Evolutionary conservation across 495 filamentous ascomycete genomes (phyloP).

Genomic region (Penicillium ochrochloron): DNA sequence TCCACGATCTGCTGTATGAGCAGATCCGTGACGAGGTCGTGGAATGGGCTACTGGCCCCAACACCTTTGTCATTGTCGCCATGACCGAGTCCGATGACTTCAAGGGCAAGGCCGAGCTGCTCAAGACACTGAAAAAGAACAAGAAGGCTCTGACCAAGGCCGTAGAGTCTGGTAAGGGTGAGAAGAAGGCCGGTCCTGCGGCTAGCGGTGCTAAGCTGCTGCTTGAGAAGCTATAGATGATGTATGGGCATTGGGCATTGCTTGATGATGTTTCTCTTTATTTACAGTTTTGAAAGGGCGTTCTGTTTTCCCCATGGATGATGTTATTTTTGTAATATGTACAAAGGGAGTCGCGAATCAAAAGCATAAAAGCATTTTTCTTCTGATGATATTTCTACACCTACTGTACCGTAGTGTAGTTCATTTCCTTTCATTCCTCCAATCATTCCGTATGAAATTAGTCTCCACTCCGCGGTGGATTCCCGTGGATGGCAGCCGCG

Average conservation of each 20-base stretch:
- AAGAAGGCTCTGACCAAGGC: slow-evolving; percentile 58
- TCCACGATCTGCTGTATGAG: slow-evolving; percentile 77
- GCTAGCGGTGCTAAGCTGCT: slow-evolving; percentile 51
- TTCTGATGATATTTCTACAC: not conserved
- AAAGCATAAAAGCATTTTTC: slow-evolving; percentile 6
- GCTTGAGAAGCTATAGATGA: slow-evolving; percentile 52
- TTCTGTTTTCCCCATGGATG: slow-evolving; percentile 1
- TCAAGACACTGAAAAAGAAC: slow-evolving; percentile 64
- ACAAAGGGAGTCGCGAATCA: slow-evolving; percentile 13
- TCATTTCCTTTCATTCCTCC: not conserved
- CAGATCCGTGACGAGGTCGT: slow-evolving; percentile 73
- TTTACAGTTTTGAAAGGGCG: slow-evolving; percentile 3
- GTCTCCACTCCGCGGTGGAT: slow-evolving; percentile 32
- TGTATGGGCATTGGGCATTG: slow-evolving; percentile 27
- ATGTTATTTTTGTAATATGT: slow-evolving; percentile 16
- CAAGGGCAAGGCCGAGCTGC: slow-evolving; percentile 63
- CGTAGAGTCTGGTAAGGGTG: slow-evolving; percentile 42
- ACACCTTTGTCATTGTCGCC: slow-evolving; percentile 80
- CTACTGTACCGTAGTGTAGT: too few relatives aligned
- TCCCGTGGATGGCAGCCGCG: slow-evolving; percentile 15
- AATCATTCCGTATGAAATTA: not conserved
- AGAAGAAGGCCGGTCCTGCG: slow-evolving; percentile 44
- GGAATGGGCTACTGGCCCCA: slow-evolving; percentile 84
- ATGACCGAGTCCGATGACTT: slow-evolving; percentile 83
- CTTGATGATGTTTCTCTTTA: slow-evolving; percentile 6